A percentile compares a stretch with the other conserved stretches of the same genome.
Evolutionary conservation across 768 basidiomycete genomes (phyloP).

Genomic region (Naganishia vishniacii): DNA sequence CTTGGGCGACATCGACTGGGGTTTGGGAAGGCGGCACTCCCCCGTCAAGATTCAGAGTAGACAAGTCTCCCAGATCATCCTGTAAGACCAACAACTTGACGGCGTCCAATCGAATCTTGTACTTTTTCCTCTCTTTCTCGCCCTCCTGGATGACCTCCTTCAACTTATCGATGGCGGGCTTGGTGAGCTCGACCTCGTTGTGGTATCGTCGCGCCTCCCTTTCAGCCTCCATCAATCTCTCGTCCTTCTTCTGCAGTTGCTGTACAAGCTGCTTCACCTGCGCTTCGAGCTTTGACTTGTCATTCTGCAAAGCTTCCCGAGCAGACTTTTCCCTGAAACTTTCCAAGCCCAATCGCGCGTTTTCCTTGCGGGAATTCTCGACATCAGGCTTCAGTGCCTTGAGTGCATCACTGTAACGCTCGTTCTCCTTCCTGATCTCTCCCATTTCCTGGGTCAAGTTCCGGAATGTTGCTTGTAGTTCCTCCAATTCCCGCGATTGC

Average conservation of each 20-base stretch:
- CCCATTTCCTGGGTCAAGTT: background rate
- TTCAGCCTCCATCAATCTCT: background rate
- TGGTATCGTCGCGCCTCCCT: background rate
- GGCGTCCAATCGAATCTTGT: slow-evolving; percentile 9
- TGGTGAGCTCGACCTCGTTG: background rate
- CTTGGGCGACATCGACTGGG: background rate
- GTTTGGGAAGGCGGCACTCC: background rate
- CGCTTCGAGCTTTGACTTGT: slow-evolving; percentile 2
- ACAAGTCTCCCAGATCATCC: slow-evolving; percentile 8
- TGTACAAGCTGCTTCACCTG: background rate
- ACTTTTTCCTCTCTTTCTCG: slow-evolving; percentile 8
- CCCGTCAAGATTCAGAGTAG: background rate
- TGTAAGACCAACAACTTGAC: slow-evolving; percentile 9
- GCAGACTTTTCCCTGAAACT: background rate
- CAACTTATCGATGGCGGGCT: background rate
- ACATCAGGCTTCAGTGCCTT: background rate
- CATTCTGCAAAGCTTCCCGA: background rate
- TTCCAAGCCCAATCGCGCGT: slow-evolving; percentile 4
- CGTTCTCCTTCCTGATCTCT: background rate
- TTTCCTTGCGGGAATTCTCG: background rate
- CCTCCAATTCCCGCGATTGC: background rate
- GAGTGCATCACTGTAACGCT: background rate
- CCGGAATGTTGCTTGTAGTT: background rate
- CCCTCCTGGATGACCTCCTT: background rate
- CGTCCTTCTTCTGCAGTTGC: background rate